Base-by-base conservation (phyloP, 495 filamentous ascomycete species). In the Bombardia bombarda region DNA sequence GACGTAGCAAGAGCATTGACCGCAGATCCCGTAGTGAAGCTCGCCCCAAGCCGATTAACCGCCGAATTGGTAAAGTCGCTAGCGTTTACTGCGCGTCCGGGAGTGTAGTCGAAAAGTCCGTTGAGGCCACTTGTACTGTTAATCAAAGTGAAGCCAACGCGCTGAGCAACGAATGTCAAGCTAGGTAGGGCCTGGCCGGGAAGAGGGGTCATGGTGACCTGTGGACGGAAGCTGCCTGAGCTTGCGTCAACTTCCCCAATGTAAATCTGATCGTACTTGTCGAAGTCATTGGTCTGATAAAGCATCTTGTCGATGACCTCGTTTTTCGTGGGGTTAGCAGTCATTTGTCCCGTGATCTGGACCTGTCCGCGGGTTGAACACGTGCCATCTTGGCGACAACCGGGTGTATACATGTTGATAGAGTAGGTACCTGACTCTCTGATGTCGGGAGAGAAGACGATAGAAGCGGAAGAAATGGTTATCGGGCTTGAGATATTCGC, bases 241-340 rank as follows among this genome's bases (percentile, higher is more conserved):
- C 71, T 81, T 22, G 79, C 80, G 55, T 97, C 88, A 42, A 99
- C 79, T 46, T 75, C 76, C 7, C 89, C 93, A 44, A 78, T 80
- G 59, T 89, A 95, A 45, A 97, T 78, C 42, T 82, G 78, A 54
- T 97, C 93, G 50, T 92, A 95, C 63, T 97, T 99, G 66, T 95
- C 87, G 56, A 81, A 87, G 50, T 87, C 66, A 62, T 97, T 97
- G 14, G 88, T 95, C 66, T 99, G 93, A 57, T 72, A 90, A 10
- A 93, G 73, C 64, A 21, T 74, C 63, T 42, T 66, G 42, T 64
- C 62, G 32, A 72, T 64, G 7, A 68, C 60, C 18, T 57, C 56
- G 31, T 52, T 61, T 39, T 63, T 66, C 24, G 74, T 70, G 13
- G 47, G 56, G 24, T 68, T 71, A 23, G 67, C 70, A 2, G 74